Evolutionary conservation across 352 stramenopile genomes (phyloP).

Genomic region (Phytophthora kernoviae): DNA sequence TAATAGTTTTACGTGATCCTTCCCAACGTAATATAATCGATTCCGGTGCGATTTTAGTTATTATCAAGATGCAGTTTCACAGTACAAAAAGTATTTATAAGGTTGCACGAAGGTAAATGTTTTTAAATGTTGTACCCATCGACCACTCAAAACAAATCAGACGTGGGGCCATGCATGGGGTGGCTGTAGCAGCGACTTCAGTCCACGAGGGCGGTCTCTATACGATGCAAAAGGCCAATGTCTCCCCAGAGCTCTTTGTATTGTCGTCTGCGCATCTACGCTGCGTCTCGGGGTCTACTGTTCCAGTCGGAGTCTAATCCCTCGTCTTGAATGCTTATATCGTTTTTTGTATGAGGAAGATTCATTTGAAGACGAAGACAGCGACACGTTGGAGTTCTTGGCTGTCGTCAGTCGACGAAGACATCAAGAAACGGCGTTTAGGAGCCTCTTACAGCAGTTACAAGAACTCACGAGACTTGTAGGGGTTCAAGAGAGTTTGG

Average conservation of each 20-base stretch:
- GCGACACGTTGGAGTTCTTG: conserved; percentile 11
- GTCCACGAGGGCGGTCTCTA: too few species aligned
- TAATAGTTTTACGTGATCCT: too few species aligned
- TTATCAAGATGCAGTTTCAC: too few species aligned
- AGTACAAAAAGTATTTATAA: too few species aligned
- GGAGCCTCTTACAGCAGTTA: conserved; percentile 14
- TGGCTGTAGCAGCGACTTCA: too few species aligned
- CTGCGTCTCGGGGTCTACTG: conserved; percentile 3
- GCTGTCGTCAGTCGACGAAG: conserved; percentile 4
- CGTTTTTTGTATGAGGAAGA: background rate
- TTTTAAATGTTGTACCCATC: too few species aligned
- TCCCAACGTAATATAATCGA: too few species aligned
- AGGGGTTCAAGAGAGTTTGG: background rate
- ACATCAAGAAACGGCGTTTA: conserved; percentile 20
- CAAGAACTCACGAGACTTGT: background rate
- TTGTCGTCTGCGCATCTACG: background rate
- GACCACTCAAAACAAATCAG: too few species aligned
- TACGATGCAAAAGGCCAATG: background rate
- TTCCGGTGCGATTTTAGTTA: too few species aligned
- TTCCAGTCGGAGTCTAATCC: conserved; percentile 15
- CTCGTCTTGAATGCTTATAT: conserved; percentile 13
- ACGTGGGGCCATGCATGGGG: too few species aligned
- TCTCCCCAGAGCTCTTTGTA: conserved; percentile 1
- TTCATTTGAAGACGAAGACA: background rate
- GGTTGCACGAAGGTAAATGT: too few species aligned